A percentile compares a stretch with the other conserved stretches of the same genome.
These are phyloP conservation scores for Yarrowia sp. DNA, from an alignment of 805 yeast genomes.

Conservation along the genomic window DNA sequence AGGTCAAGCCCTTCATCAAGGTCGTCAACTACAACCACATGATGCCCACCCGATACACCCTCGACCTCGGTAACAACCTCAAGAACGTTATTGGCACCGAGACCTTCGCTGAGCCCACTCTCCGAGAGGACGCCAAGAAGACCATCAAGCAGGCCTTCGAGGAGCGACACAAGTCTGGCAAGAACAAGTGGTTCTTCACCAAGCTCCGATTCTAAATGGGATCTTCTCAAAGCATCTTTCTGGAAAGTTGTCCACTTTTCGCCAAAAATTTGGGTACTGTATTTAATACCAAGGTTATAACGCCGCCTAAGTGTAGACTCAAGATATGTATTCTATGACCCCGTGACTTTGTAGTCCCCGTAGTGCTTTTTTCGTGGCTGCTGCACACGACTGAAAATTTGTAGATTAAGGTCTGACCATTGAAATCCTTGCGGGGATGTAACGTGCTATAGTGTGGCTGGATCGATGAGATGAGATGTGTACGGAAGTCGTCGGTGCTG, in stretches of 20 bases:
- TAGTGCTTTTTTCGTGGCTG: background rate
- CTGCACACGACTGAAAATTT: slow-evolving; percentile 13
- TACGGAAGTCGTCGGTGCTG: too few relatives aligned
- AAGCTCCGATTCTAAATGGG: slow-evolving; percentile 78
- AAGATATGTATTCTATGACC: slow-evolving; percentile 23
- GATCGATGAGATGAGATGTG: background rate
- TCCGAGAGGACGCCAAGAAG: slow-evolving; percentile 98
- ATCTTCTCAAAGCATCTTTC: background rate
- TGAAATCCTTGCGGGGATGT: background rate
- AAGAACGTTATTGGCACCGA: slow-evolving; percentile 89
- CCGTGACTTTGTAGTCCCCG: background rate
- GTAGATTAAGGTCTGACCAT: slow-evolving; percentile 14
- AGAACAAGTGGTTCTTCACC: slow-evolving; percentile 99
- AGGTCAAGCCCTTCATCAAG: slow-evolving; percentile 98
- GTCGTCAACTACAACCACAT: slow-evolving; percentile 99
- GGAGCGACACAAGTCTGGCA: slow-evolving; percentile 98
- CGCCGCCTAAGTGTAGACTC: slow-evolving; percentile 21
- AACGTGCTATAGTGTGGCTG: background rate
- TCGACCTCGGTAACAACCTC: slow-evolving; percentile 87
- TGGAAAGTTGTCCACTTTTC: slow-evolving; percentile 21
- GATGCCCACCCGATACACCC: slow-evolving; percentile 99
- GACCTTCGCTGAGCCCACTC: slow-evolving; percentile 95
- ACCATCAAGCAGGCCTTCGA: slow-evolving; percentile 98
- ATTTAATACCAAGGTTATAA: slow-evolving; percentile 23
- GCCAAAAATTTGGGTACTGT: slow-evolving; percentile 27